A percentile compares a stretch with the other conserved stretches of the same genome.
Conservation (phyloP, 306 rosid genomes). For the Sechiopsis laciniata region DNA sequence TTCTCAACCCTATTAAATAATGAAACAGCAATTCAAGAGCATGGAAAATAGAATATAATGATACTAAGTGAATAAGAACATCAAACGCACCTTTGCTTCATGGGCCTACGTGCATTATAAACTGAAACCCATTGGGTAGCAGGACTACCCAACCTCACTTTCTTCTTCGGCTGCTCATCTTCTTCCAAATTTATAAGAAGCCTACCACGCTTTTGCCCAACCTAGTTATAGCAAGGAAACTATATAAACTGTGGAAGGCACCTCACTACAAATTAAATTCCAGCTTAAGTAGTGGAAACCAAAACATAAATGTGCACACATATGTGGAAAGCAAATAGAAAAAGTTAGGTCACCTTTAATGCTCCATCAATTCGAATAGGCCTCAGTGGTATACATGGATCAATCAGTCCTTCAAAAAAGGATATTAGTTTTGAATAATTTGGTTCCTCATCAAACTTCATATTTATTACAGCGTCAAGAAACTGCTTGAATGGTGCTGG, state of each 20-base stretch:
- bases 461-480: constrained; percentile 77
- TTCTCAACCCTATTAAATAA: background rate
- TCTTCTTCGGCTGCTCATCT: constrained; percentile 94
- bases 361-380: constrained; percentile 94
- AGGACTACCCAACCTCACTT: constrained; percentile 81
- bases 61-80: constrained; percentile 15
- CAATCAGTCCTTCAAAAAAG: constrained; percentile 72
- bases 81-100: constrained; percentile 80
- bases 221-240: constrained; percentile 37
- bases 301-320: background rate
- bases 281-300: background rate
- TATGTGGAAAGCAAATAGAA: background rate
- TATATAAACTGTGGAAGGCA: constrained; percentile 17
- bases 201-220: constrained; percentile 84
- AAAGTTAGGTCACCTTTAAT: constrained; percentile 48
- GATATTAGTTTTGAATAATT: constrained; percentile 80
- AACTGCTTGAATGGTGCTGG: constrained; percentile 84
- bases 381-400: constrained; percentile 58
- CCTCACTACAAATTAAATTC: constrained; percentile 7
- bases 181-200: constrained; percentile 72
- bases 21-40: background rate
- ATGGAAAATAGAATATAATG: constrained; percentile 7
- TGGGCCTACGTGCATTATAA: constrained; percentile 87
- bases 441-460: constrained; percentile 94
- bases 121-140: constrained; percentile 95